Evolutionary conservation across 148 eudicot species (phyloP), one percentile per base, ranked within the genome.

Genomic region (Agrostemma githago): DNA sequence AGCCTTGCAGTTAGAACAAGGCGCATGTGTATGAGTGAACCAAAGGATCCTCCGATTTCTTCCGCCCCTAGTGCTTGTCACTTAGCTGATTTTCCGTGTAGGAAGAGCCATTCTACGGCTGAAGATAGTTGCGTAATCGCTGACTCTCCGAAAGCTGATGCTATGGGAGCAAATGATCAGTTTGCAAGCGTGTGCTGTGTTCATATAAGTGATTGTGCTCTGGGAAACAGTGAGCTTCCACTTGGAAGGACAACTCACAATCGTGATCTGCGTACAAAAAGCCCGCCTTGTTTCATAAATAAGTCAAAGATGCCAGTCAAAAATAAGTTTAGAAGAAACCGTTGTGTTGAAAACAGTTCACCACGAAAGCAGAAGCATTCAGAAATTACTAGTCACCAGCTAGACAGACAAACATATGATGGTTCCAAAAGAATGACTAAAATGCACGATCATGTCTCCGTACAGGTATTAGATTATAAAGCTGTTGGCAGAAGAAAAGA

Each of bases 11-110:
- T 76, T 63, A 76, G 63, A 72, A 75, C 76, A 39, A 72, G 79
- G 69, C 79, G 70, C 20, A 80, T 80, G 79, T 72, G 79, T 80
- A 15, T 72, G 81, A 77, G 72, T 51, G 79, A 83, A 4, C 21
- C 70, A 39, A 72, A 79, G 71, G 57, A 79, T 65, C 37, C 70
- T 19, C 51, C 46, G 40, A 40, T 61, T 58, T 58, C 60, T 78
- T 78, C 62, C 71, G 59, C 70, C 62, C 38, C 56, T 39, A 59
- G 65, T 15, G 57, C 56, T n/a, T 9, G 42, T 41, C 21, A 40
- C 73, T 42, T 64, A 58, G 8, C 72, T 63, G 39, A 62, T 62
- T 51, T 4, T 74, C 74, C 41, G 53, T 56, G 72, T 64, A 70
- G 39, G 78, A 71, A 14, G 4, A 75, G 43, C 64, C 72, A 71